phyloP scores from a whole-genome alignment of 345 rosid genomes.

The Mercurialis annua region DNA sequence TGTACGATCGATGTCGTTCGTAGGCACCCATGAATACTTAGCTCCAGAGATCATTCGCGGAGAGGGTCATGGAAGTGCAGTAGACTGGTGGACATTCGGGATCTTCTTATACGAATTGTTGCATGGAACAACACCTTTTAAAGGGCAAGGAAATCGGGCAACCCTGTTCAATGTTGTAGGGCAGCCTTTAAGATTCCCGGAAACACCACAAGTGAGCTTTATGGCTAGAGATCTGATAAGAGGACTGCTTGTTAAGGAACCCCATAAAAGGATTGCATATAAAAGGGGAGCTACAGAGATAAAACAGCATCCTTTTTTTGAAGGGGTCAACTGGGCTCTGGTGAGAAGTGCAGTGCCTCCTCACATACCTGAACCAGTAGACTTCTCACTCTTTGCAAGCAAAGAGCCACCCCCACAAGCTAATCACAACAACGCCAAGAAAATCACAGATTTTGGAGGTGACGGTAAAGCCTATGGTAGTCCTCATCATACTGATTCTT shows the following conservation, averaged over 20 bases:
- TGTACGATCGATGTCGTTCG: slow-evolving; percentile 89
- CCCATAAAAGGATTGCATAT: slow-evolving; percentile 72
- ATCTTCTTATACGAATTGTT: slow-evolving; percentile 81
- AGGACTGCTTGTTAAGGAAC: slow-evolving; percentile 76
- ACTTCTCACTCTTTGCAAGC: slow-evolving; percentile 48
- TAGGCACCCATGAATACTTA: slow-evolving; percentile 87
- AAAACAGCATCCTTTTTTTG: slow-evolving; percentile 85
- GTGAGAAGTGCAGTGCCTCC: slow-evolving; percentile 85
- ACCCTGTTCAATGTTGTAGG: slow-evolving; percentile 86
- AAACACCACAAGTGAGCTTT: slow-evolving; percentile 57
- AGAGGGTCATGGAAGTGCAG: slow-evolving; percentile 97
- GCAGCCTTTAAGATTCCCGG: slow-evolving; percentile 78
- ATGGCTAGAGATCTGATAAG: slow-evolving; percentile 73
- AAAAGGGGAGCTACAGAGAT: slow-evolving; percentile 91
- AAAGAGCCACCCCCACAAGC: slow-evolving; percentile 42
- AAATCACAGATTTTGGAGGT: background rate
- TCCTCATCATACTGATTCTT: slow-evolving; percentile 7
- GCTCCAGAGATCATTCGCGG: slow-evolving; percentile 92
- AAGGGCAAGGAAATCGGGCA: slow-evolving; percentile 85
- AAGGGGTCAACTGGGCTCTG: slow-evolving; percentile 88
- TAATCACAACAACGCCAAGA: background rate
- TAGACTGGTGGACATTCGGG: slow-evolving; percentile 96
- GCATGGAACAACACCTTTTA: slow-evolving; percentile 84
- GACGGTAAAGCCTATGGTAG: slow-evolving; percentile 8
- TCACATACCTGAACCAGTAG: slow-evolving; percentile 70